A percentile compares a stretch with the other conserved stretches of the same genome.
Evolutionary conservation across 2,329 filamentous ascomycete species (phyloP).

Genomic region (Pezicula neosporulosa): DNA sequence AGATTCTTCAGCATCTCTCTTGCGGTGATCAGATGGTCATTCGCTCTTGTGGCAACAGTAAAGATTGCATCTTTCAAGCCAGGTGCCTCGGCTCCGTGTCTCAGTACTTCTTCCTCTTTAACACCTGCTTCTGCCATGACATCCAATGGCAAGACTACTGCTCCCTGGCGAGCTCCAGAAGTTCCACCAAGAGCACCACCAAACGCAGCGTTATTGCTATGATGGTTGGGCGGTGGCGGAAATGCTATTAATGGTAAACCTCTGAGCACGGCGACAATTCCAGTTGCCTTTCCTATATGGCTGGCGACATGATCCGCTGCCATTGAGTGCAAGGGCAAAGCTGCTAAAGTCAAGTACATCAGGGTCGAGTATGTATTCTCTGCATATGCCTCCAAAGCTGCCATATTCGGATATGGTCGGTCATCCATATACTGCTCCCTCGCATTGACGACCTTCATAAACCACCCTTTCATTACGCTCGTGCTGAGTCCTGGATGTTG

Average conservation of each 20-base stretch:
- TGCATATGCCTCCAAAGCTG: conserved; percentile 78
- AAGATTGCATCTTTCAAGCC: conserved; percentile 90
- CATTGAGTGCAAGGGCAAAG: conserved; percentile 75
- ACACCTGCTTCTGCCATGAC: conserved; percentile 81
- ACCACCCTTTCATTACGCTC: conserved; percentile 62
- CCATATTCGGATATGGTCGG: conserved; percentile 71
- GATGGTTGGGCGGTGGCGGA: conserved; percentile 56
- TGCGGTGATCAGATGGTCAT: conserved; percentile 92
- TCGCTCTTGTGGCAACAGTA: conserved; percentile 85
- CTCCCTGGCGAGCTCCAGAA: conserved; percentile 47
- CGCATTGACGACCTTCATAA: conserved; percentile 73
- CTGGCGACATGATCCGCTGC: conserved; percentile 90
- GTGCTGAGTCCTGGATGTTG: conserved; percentile 35
- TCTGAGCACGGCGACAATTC: conserved; percentile 81
- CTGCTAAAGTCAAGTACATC: conserved; percentile 81
- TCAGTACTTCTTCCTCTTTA: conserved; percentile 84
- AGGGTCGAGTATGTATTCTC: conserved; percentile 94
- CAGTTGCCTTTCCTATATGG: conserved; percentile 91
- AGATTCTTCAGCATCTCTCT: conserved; percentile 86
- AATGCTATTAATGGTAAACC: conserved; percentile 88
- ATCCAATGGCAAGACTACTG: conserved; percentile 80
- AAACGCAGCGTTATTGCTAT: conserved; percentile 43
- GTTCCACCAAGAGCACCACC: conserved; percentile 33
- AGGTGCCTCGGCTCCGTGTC: conserved; percentile 71
- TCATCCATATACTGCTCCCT: conserved; percentile 82